Base-by-base conservation (phyloP, 176 grass and related monocot species). In the Hordeum marinum region DNA sequence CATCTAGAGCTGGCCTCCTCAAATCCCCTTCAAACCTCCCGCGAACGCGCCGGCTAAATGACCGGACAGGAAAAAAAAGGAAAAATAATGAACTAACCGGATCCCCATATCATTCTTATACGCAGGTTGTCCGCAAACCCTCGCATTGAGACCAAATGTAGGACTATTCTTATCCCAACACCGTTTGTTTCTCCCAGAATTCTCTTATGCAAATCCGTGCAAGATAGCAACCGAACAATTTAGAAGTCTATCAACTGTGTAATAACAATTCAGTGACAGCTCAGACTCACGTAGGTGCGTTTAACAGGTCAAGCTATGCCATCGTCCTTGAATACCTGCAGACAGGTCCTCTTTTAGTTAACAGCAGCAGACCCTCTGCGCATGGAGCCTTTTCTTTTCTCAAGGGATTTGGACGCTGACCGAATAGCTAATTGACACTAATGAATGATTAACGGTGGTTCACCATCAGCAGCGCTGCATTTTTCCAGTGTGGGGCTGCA, bases 231-330 rank as follows among this genome's bases (percentile, higher is more conserved):
- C 14, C 69, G 29, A 69, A n/a, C 9, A 77, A 72, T 58, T 73
- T 63, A 65, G 6, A 43, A 39, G 17, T 31, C 26, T 69, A 2
- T 37, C 59, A 48, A 35, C 1, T 45, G 1, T 18, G 29, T 26
- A 55, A 43, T 78, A 72, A 73, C 10, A 71, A 83, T 59, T 39
- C 35, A 67, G 2, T 11, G 55, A 70, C 73, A 86, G 35, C 66
- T 79, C 35, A 48, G 65, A 67, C 26, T 68, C 31, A 3, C 10
- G 20, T 79, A 8, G 46, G 11, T 11, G 63, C 13, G 7, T 82
- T 77, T 65, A 82, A 77, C 41, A 82, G 67, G 32, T 42, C 14
- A 72, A 4, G 18, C 9, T 18, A 15, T 55, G 23, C 64, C 67
- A 21, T 23, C 43, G 20, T 11, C 9, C 39, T 25, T 21, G 3